Evolutionary conservation across 1,139 yeast genomes (phyloP), one percentile per base, ranked within the genome.

Genomic region (Pichia terricola): DNA sequence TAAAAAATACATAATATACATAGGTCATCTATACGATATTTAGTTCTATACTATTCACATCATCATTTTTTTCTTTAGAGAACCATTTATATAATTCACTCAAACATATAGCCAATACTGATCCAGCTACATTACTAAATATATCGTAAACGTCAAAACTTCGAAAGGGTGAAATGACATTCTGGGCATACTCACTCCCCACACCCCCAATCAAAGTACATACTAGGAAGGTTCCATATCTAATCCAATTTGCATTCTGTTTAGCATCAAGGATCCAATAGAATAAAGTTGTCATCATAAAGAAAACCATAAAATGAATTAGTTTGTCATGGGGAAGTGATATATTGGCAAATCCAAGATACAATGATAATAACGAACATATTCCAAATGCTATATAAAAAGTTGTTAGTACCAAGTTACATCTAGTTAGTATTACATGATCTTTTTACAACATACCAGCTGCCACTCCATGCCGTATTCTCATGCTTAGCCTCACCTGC

Each of bases 151-250:
- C 40, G 43, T 61, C 64, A 42, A 61, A 60, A 0, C 49, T 40
- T 28, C 64, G 41, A n/a, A 46, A 44, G 5, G 62, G 55, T 3
- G 60, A 47, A 2, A 61, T 41, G 10, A 43, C 16, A 25, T 53
- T 57, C 40, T 60, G 65, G 3, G 54, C 30, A 44, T 55, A 56
- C 39, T 61, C 65, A 45, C 62, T 57, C 2, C 63, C 64, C 2
- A 61, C 41, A 0, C 60, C 63, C 1, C 60, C 63, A 4, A 53
- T 34, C 5, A 58, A 10, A 2, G 60, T 57, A 37, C 63, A 61
- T 6, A 53, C 39, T 4, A 58, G 28, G 32, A 60, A 51, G 3
- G 58, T 48, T 4, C 50, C 28, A 26, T 44, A 51, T 25, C 58
- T 40, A 30, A 53, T 38, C 8, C 45, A 39, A 40, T 51, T 41